phyloP scores from a whole-genome alignment of 129 eudicot species.

The Helianthus annuus region DNA sequence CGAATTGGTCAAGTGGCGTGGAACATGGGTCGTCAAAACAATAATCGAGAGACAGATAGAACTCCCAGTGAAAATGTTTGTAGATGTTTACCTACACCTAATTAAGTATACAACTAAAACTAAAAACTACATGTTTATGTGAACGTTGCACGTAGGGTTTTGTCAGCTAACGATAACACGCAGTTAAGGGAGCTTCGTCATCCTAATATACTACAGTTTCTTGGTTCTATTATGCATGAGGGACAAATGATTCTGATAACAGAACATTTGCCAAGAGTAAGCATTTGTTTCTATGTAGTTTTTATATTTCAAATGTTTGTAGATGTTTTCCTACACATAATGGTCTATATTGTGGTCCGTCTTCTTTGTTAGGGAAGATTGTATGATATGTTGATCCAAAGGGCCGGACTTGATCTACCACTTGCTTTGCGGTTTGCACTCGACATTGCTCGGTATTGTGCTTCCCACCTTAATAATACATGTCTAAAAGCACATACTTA shows the following conservation, averaged over 20 bases:
- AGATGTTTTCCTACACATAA: neutral
- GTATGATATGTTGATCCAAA: conserved; percentile 49
- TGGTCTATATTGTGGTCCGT: conserved; percentile 9
- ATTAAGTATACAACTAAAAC: neutral
- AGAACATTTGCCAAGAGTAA: conserved; percentile 64
- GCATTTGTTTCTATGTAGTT: conserved; percentile 5
- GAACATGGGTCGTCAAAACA: conserved; percentile 78
- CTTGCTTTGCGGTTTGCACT: conserved; percentile 72
- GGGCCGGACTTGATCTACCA: conserved; percentile 49
- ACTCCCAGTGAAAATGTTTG: conserved; percentile 61
- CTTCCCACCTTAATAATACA: neutral
- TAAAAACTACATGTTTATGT: conserved; percentile 11
- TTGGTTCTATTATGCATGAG: conserved; percentile 69
- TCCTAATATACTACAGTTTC: conserved; percentile 75
- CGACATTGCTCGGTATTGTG: conserved; percentile 64
- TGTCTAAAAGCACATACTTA: neutral
- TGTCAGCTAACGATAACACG: conserved; percentile 61
- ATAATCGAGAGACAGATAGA: conserved; percentile 55
- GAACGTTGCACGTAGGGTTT: conserved; percentile 45
- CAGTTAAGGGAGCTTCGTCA: conserved; percentile 71
- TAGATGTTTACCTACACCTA: neutral
- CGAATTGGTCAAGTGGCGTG: conserved; percentile 64
- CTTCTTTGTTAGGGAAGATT: conserved; percentile 55
- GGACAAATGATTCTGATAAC: conserved; percentile 71
- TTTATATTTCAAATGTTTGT: conserved; percentile 3